A percentile compares a stretch with the other conserved stretches of the same genome.
Evolutionary conservation across 805 yeast genomes (phyloP).

Genomic region (Cyberlindnera mrakii): DNA sequence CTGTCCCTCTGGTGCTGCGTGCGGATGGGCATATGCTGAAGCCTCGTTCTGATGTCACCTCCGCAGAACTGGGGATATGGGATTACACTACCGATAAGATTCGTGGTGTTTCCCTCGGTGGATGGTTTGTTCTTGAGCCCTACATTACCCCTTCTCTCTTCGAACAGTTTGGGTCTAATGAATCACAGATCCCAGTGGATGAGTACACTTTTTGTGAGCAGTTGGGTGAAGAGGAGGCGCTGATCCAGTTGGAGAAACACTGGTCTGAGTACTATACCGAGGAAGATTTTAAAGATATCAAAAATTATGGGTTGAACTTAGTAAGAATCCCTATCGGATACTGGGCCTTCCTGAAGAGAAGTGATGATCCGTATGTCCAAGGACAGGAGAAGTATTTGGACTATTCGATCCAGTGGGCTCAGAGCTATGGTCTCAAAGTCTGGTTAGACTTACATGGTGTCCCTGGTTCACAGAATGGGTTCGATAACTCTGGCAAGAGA

Average conservation of each 20-base stretch:
- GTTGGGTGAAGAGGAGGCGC: constrained; percentile 44
- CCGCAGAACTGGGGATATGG: constrained; percentile 10
- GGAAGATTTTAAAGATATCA: constrained; percentile 47
- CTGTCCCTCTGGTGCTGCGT: not conserved
- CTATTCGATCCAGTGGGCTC: constrained; percentile 63
- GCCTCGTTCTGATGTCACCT: not conserved
- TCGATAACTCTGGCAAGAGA: constrained; percentile 73
- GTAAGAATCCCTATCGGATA: constrained; percentile 79
- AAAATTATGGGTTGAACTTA: constrained; percentile 51
- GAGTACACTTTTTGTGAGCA: constrained; percentile 48
- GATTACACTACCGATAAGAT: constrained; percentile 17
- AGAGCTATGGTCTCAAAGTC: constrained; percentile 51
- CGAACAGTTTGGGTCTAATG: constrained; percentile 29
- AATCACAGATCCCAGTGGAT: constrained; percentile 44
- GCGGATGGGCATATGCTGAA: not conserved
- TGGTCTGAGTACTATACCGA: constrained; percentile 57
- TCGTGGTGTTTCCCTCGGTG: constrained; percentile 54
- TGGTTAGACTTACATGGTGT: constrained; percentile 78
- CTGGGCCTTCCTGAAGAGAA: constrained; percentile 52
- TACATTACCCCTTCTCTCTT: constrained; percentile 63
- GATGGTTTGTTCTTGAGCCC: constrained; percentile 70
- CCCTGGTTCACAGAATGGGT: constrained; percentile 85
- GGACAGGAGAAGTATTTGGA: constrained; percentile 64
- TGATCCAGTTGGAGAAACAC: constrained; percentile 38
- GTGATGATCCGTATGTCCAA: constrained; percentile 55